Percentiles rank a stretch among this genome's conserved stretches.
phyloP scores from a whole-genome alignment of 495 filamentous ascomycete genomes.

The Terfezia claveryi region DNA sequence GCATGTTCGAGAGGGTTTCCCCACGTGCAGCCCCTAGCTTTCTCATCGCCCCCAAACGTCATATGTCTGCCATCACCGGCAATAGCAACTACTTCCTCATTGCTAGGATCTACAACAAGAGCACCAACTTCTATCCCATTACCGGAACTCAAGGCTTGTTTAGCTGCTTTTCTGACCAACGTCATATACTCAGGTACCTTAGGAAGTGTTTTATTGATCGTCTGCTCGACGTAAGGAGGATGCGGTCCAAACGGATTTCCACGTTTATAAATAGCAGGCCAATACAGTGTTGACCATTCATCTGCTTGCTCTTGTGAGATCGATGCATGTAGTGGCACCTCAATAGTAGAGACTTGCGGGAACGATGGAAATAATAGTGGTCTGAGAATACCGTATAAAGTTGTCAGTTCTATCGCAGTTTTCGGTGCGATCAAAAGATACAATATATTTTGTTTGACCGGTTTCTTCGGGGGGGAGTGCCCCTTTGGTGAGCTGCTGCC shows the following conservation, averaged over 20 bases:
- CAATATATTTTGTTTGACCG: slow-evolving; percentile 9
- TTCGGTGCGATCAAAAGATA: slow-evolving; percentile 27
- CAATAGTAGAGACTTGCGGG: slow-evolving; percentile 28
- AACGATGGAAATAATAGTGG: slow-evolving; percentile 22
- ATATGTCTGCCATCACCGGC: slow-evolving; percentile 16
- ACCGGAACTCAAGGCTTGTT: slow-evolving; percentile 30
- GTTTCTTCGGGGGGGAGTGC: slow-evolving; percentile 1
- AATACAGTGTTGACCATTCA: slow-evolving; percentile 52
- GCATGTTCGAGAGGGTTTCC: slow-evolving; percentile 32
- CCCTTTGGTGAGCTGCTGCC: background rate
- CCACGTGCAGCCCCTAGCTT: slow-evolving; percentile 9
- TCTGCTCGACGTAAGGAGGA: slow-evolving; percentile 39
- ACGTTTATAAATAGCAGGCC: slow-evolving; percentile 75
- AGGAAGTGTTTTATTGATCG: slow-evolving; percentile 23
- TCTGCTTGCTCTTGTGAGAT: slow-evolving; percentile 52
- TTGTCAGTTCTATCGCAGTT: slow-evolving; percentile 22
- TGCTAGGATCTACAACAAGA: slow-evolving; percentile 47
- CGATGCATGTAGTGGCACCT: slow-evolving; percentile 54
- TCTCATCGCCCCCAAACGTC: background rate
- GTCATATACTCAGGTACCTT: slow-evolving; percentile 32
- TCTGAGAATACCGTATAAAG: slow-evolving; percentile 24
- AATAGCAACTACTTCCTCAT: slow-evolving; percentile 18
- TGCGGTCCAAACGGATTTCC: slow-evolving; percentile 58
- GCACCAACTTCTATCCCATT: slow-evolving; percentile 53
- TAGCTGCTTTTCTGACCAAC: slow-evolving; percentile 42